Evolutionary conservation across 495 filamentous ascomycete genomes (phyloP), one percentile per base, ranked within the genome.

Genomic region (Neurospora sp.): DNA sequence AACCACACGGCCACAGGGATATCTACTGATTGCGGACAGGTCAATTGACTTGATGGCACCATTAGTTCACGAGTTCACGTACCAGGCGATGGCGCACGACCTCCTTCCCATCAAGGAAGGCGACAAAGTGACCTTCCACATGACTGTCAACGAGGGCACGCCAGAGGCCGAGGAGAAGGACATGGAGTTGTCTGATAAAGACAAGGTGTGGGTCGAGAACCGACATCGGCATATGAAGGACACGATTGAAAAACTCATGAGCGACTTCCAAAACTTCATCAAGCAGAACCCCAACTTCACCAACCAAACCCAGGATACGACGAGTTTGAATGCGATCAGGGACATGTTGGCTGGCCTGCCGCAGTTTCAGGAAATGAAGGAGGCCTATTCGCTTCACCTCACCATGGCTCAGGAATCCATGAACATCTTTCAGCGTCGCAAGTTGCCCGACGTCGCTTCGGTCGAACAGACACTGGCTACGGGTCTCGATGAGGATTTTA

Each of bases 331-430:
- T 83, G 93, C 92, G 69, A 98, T 99, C 80, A 94, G 94, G 80
- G 93, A 97, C 80, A 99, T 99, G 96, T 83, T 99, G 81, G 96
- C 92, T 14, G 95, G 94, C 46, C 84, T 99, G 73, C 94, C 94
- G 35, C 93, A 99, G 77, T 99, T 96, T 78, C 93, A 96, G 73
- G 91, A 93, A 79, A 92, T 94, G 83, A 97, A 98, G 82, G 92
- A 97, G 79, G 92, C 93, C 41, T 99, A 98, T 79, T 94, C 96
- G 0, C 85, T 99, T 39, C 96, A 99, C 81, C 85, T 99, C 18
- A 95, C 88, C 75, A 99, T 99, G 96, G 96, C 96, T n/a, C 92
- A 97, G 78, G 94, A 97, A 77, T 95, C 93, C 75, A 98, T 98
- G 96, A 92, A 92, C 73, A 87, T 90, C 59, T 99, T 98, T 77